Evolutionary conservation across 2,329 filamentous ascomycete species (phyloP), one percentile per base, ranked within the genome.

Genomic region (Cladosporium sp.): DNA sequence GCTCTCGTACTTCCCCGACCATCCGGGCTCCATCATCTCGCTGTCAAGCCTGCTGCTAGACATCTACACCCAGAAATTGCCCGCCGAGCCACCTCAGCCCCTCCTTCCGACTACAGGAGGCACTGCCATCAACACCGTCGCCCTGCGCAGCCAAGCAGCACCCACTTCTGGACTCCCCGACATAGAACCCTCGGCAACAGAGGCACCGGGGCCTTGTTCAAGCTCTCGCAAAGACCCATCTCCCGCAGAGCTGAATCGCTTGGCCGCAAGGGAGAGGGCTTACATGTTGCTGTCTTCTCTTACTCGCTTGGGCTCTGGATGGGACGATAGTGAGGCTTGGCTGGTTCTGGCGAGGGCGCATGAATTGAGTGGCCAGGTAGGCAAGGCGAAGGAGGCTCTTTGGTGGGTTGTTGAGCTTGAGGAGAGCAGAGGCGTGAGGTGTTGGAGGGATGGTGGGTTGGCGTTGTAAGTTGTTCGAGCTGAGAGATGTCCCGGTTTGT

Each of bases 361-460:
- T 63, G 93, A 99, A 69, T 83, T 90, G 64, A 88, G 88, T 51
- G 88, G 86, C 0, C 88, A 96, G 72, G 70, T 82, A 1, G 88
- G 93, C 32, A 95, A 92, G 73, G 87, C 93, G 12, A 95, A 91
- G 72, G 87, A 93, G 60, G 89, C 91, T 40, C 77, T 97, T 6
- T 97, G 93, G 93, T 97, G 92, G 90, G 95, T 91, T 61, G 88
- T 99, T 11, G 90, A 96, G 70, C 76, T 99, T 24, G 93, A 97
- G 66, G 92, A 99, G 66, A 83, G 82, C 7, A 83, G 82, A 57
- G 89, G 86, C 0, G 80, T 96, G 42, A 82, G 93, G 51, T 79
- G 81, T 52, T 97, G 92, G 93, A 79, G 76, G 24, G 84, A 80
- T 58, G 62, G 60, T 22, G 62, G 61, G 29, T 62, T 63, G 56